These are phyloP conservation scores for Coemansia sp. DNA, from an alignment of 192 early-diverging fungal genomes.

Conservation along the genomic window DNA sequence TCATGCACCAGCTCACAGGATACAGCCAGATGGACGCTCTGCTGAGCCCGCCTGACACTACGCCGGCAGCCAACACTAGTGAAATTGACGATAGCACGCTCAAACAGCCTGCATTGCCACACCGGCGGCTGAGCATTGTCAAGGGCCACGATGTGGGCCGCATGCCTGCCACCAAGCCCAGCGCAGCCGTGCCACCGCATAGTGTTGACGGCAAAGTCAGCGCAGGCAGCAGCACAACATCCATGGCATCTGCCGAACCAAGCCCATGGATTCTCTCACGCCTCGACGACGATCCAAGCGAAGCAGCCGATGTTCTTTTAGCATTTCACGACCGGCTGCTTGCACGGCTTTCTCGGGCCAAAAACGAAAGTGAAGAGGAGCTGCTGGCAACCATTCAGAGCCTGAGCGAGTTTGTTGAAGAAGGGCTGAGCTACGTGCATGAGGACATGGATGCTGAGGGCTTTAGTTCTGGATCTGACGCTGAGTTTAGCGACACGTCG, in stretches of 20 bases:
- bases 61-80: not conserved
- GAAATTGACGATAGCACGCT: no score
- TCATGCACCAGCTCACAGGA: slow-evolving; percentile 25
- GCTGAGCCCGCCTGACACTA: not conserved
- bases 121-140: slow-evolving; percentile 35
- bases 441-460: slow-evolving; percentile 19
- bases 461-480: not conserved
- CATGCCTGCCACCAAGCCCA: not conserved
- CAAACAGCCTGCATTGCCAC: slow-evolving; percentile 9
- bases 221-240: not conserved
- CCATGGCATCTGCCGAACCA: not conserved
- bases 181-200: not conserved
- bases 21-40: slow-evolving; percentile 5
- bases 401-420: slow-evolving; percentile 43
- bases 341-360: slow-evolving; percentile 25
- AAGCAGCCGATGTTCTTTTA: slow-evolving; percentile 18
- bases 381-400: slow-evolving; percentile 41
- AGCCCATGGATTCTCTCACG: not conserved
- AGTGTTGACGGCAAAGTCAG: not conserved
- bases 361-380: slow-evolving; percentile 41
- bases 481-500: not conserved
- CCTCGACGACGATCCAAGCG: slow-evolving; percentile 1
- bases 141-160: slow-evolving; percentile 32
- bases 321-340: slow-evolving; percentile 27
- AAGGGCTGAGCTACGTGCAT: slow-evolving; percentile 46